Evolutionary conservation across 2,329 filamentous ascomycete species (phyloP).

Genomic region (Helotiales sp.): DNA sequence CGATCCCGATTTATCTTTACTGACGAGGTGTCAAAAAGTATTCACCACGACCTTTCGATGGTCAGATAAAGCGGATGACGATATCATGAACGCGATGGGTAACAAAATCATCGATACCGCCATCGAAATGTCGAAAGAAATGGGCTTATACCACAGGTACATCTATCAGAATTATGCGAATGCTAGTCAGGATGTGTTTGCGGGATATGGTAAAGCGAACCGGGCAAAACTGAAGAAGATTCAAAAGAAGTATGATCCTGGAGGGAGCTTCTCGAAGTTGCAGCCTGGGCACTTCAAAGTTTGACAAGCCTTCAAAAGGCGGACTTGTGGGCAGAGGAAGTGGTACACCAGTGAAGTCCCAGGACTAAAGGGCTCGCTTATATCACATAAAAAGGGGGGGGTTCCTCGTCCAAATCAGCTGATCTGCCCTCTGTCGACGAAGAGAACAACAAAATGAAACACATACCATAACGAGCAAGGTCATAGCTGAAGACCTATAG

Average conservation of each 20-base stretch:
- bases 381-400: too few relatives aligned
- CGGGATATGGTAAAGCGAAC: constrained; percentile 9
- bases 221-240: constrained; percentile 10
- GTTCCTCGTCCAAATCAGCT: too few relatives aligned
- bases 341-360: too few relatives aligned
- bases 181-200: constrained; percentile 14
- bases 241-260: constrained; percentile 14
- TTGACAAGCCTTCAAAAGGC: not conserved
- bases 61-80: not conserved
- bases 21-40: not conserved
- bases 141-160: constrained; percentile 5
- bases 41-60: constrained; percentile 7
- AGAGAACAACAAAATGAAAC: too few relatives aligned
- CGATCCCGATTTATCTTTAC: not conserved
- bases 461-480: too few relatives aligned
- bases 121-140: constrained; percentile 3
- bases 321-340: not conserved
- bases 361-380: too few relatives aligned
- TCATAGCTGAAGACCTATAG: too few relatives aligned
- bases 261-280: constrained; percentile 3
- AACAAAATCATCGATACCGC: not conserved
- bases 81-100: not conserved
- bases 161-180: constrained; percentile 20
- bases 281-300: constrained; percentile 15
- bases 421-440: too few relatives aligned